Conservation (phyloP, 2,329 filamentous ascomycete genomes). For the Cryphonectria carpinicola region DNA sequence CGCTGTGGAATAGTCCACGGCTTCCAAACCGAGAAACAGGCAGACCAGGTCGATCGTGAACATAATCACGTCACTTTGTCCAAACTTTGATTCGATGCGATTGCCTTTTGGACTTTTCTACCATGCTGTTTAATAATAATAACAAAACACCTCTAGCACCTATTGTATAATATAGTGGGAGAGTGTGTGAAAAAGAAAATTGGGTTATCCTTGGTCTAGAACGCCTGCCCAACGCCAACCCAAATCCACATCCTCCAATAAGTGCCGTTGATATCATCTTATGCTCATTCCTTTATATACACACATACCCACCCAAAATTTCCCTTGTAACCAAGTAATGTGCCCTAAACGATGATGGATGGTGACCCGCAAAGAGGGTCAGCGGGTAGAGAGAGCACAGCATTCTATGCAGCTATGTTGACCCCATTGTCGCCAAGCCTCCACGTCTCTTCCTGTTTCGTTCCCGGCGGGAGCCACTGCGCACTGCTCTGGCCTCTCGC, state of each 20-base stretch:
- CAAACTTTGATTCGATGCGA: neutral
- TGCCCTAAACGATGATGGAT: neutral
- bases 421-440: slow-evolving; percentile 42
- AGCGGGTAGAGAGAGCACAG: neutral
- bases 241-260: neutral
- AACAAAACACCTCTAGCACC: neutral
- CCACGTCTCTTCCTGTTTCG: slow-evolving; percentile 88
- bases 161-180: neutral
- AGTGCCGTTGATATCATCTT: slow-evolving; percentile 6
- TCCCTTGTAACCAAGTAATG: neutral
- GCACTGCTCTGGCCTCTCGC: slow-evolving; percentile 50
- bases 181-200: no score
- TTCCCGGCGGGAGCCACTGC: slow-evolving; percentile 77
- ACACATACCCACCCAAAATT: neutral
- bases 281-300: slow-evolving; percentile 5
- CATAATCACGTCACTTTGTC: neutral
- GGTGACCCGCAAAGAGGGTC: neutral
- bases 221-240: slow-evolving; percentile 6
- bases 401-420: slow-evolving; percentile 16
- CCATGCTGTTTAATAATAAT: neutral
- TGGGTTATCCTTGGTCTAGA: neutral
- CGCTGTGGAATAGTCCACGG: neutral
- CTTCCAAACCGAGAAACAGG: neutral
- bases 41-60: neutral
- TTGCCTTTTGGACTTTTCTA: neutral